These are phyloP conservation scores for Coprinellus micaceus DNA, from an alignment of 768 basidiomycete species.

Conservation along the genomic window DNA sequence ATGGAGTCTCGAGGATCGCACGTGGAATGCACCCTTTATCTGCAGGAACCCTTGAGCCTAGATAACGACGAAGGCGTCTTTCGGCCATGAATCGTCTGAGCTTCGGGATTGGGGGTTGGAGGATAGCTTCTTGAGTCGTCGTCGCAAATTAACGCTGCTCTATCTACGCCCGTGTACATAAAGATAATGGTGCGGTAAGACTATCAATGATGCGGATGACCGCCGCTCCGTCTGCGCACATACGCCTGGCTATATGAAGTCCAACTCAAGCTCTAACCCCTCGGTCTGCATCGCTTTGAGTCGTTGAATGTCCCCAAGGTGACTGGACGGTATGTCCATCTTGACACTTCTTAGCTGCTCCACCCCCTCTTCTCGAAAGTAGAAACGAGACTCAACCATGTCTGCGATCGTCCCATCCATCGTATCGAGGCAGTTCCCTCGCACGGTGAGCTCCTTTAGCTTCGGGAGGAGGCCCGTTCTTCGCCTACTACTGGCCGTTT, in stretches of 20 bases:
- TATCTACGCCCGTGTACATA: not conserved
- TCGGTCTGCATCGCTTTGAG: constrained; percentile 29
- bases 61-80: not conserved
- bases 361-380: constrained; percentile 13
- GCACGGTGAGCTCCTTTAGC: constrained; percentile 27
- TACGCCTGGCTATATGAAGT: constrained; percentile 1
- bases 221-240: not conserved
- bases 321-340: constrained; percentile 26
- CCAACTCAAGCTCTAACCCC: constrained; percentile 28
- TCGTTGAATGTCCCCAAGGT: constrained; percentile 27
- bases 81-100: too few species aligned
- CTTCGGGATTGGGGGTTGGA: too few species aligned
- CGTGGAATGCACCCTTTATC: not conserved
- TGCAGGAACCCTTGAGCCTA: not conserved
- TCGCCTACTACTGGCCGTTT: not conserved
- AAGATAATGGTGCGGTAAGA: not conserved
- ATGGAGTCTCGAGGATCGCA: not conserved
- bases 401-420: constrained; percentile 28
- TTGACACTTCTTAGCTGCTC: constrained; percentile 27
- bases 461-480: constrained; percentile 21
- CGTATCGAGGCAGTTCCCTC: constrained; percentile 26
- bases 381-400: constrained; percentile 33
- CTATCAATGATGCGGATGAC: too few species aligned
- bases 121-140: too few species aligned
- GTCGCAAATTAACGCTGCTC: not conserved